Evolutionary conservation across 108 stramenopile species (phyloP).

Genomic region (Cyclotella cryptica): DNA sequence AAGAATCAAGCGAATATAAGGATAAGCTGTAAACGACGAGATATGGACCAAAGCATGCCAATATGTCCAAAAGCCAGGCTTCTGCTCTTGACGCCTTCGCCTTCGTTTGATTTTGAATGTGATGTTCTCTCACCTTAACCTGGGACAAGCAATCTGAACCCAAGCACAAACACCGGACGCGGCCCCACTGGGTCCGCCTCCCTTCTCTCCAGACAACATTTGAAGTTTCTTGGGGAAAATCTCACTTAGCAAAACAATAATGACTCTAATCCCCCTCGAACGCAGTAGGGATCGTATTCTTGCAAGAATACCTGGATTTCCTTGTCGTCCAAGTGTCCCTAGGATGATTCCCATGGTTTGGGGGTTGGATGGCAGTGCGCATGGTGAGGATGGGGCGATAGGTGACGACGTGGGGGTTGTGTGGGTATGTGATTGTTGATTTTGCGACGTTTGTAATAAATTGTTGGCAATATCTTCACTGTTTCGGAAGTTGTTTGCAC

Average conservation of each 20-base stretch:
- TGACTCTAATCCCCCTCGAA: constrained; percentile 58
- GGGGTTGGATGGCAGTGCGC: no score
- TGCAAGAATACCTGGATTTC: constrained; percentile 94
- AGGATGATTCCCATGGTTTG: constrained; percentile 91
- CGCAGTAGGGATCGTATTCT: constrained; percentile 68
- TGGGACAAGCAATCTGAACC: constrained; percentile 99
- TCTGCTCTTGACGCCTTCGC: no score
- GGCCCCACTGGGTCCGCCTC: neutral
- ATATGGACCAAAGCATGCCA: no score
- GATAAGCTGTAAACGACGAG: neutral
- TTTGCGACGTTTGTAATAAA: neutral
- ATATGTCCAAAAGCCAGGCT: no score
- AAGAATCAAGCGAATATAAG: neutral
- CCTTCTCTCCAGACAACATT: constrained; percentile 48
- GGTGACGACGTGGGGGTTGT: neutral
- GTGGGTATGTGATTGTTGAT: neutral
- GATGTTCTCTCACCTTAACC: constrained; percentile 62
- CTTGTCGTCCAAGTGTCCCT: constrained; percentile 98
- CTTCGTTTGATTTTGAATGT: no score
- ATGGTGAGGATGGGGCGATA: constrained; percentile 26
- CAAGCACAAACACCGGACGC: constrained; percentile 67
- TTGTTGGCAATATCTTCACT: constrained; percentile 6
- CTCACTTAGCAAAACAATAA: constrained; percentile 92
- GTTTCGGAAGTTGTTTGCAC: neutral
- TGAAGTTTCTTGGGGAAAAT: constrained; percentile 91